Percentiles rank a stretch among this genome's conserved stretches.
Conservation (phyloP, 2,329 filamentous ascomycete genomes). For the Colletotrichum abscissum region DNA sequence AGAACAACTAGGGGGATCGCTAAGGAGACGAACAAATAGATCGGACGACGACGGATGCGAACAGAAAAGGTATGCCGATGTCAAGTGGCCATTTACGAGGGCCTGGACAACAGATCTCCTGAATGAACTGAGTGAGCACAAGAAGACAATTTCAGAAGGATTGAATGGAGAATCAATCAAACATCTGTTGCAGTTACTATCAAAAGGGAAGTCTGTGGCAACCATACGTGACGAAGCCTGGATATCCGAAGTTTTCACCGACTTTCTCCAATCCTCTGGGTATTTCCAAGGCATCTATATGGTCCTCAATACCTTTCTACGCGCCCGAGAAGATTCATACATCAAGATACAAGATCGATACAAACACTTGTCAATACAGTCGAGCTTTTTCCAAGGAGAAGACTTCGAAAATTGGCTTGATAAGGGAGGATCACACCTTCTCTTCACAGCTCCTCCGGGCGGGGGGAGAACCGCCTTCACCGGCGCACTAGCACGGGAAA, state of each 20-base stretch:
- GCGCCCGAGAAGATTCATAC: not conserved
- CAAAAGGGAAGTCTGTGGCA: not conserved
- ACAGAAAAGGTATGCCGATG: not conserved
- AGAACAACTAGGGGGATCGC: not conserved
- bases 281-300: no score
- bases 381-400: not conserved
- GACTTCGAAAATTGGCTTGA: not conserved
- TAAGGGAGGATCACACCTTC: not conserved
- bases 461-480: not conserved
- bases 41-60: not conserved
- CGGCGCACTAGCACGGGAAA: not conserved
- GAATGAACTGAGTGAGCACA: not conserved
- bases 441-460: slow-evolving; percentile 1
- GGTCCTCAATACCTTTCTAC: not conserved
- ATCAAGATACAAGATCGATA: not conserved
- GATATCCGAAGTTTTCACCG: no score
- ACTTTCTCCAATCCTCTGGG: no score
- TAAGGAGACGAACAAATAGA: not conserved
- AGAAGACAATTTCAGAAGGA: not conserved
- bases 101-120: slow-evolving; percentile 11
- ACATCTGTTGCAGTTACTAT: not conserved
- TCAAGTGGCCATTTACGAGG: slow-evolving; percentile 10
- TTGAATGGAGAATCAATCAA: not conserved
- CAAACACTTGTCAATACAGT: not conserved
- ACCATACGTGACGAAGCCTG: not conserved